Base-by-base conservation (phyloP, 2,329 filamentous ascomycete genomes). In the Phaeoacremonium minimum region DNA sequence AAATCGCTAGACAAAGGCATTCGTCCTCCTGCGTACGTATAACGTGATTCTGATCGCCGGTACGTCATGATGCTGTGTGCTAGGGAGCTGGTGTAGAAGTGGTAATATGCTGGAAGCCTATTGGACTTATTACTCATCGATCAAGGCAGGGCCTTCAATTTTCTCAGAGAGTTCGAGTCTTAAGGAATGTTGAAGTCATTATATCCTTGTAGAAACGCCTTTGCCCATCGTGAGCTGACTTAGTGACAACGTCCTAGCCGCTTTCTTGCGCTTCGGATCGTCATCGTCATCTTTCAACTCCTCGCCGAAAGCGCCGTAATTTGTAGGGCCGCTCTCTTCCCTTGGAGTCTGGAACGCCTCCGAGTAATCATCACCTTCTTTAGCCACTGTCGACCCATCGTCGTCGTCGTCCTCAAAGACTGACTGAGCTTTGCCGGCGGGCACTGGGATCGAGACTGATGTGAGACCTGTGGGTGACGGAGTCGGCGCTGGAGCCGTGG, bases 201-300 rank as follows among this genome's bases (percentile, higher is more conserved):
- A 54, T 26, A 50, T 43, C 40, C 44, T 43, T 20, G 40, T 56
- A 32, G 46, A 48, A 35, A 48, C 41, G 13, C 57, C 53, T 46
- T 61, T 64, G 29, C 60, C 62, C 46, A 74, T 59, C 1, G 77
- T 81, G 47, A 82, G 55, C 50, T 78, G 75, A 41, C 76, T 77
- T 9, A 84, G 64, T 18, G 76, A 85, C 50, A 87, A 67, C 30
- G 78, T 83, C 45, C 76, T 74, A 15, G 76, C 77, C 2, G 80
- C 77, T 52, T 65, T 76, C 43, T 73, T 72, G 34, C 60, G 57
- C 31, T 55, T 58, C 15, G 57, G 48, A n/a, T 53, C 47, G 12
- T 28, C 44, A n/a, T 38, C 48, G 12, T 33, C 33, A 9, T 41
- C 41, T 15, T 61, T 61, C 17, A 65, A 55, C 49, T 65, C 65